Evolutionary conservation across 306 rosid genomes (phyloP), one percentile per base, ranked within the genome.

Genomic region (Dryas alaskensis): DNA sequence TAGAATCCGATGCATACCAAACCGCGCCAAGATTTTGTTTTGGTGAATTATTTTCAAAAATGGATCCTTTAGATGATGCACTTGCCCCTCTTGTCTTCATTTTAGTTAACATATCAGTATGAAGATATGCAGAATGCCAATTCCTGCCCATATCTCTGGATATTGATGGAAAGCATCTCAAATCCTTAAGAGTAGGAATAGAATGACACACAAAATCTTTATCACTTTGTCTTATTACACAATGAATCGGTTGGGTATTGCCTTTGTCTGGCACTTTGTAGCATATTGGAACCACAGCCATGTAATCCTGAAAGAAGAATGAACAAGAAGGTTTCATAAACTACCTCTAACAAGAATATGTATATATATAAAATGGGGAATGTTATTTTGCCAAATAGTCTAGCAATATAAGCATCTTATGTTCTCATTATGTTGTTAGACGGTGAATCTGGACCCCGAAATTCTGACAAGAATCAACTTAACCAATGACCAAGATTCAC

Each of bases 211-310:
- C 4, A 63, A 52, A 63, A 61, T 78, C 74, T 67, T 54, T 72
- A 46, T 81, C 78, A 44, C 76, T 81, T 16, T 69, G 76, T 52
- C 55, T 79, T 3, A 60, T 53, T 39, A 62, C 65, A 10, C 65
- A 40, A 75, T 73, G 85, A 4, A 14, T 25, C 9, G 68, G 78
- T 45, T 82, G 66, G 14, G 74, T 73, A 65, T 59, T 87, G 63
- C 79, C 74, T 61, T 79, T 82, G 78, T 66, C 65, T n/a, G 79
- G 75, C 5, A 87, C 75, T 58, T 81, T 86, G 78, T 69, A 80
- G 69, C 81, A 78, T 74, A 81, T 9, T 5, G 87, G 84, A 82
- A 85, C 74, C 74, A 85, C 81, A 61, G 93, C 90, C 93, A 89
- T 88, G 61, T 50, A 78, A 66, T 72, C 81, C 90, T 89, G 83